A percentile compares a stretch with the other conserved stretches of the same genome.
Evolutionary conservation across 805 yeast genomes (phyloP).

Genomic region (Ogataea corticis): DNA sequence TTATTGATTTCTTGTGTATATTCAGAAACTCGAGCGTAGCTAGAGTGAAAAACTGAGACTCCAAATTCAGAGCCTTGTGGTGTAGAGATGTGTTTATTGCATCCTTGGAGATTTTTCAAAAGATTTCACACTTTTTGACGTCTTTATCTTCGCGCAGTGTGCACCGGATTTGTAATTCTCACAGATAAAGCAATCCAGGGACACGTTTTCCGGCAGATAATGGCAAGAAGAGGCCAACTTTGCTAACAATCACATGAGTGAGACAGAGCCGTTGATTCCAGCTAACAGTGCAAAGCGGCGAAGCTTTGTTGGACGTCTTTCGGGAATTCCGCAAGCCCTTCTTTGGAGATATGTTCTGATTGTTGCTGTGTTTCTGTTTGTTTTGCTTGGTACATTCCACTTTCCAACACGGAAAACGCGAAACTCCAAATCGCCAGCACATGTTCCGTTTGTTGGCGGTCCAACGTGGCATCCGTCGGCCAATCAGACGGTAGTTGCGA

Average conservation of each 20-base stretch:
- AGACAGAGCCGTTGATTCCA: constrained; percentile 1
- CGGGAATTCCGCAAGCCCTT: no score
- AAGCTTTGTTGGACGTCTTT: no score
- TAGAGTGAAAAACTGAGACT: no score
- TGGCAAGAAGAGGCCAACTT: no score
- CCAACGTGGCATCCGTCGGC: constrained; percentile 47
- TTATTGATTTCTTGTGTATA: constrained; percentile 2
- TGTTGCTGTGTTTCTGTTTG: background rate
- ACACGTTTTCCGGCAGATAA: no score
- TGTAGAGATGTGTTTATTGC: background rate
- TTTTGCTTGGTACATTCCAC: background rate
- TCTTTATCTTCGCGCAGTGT: no score
- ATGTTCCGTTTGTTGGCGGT: constrained; percentile 30
- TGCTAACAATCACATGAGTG: background rate
- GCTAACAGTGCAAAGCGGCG: background rate
- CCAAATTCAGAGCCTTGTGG: background rate
- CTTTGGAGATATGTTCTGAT: background rate
- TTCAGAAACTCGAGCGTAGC: background rate
- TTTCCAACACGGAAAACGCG: background rate
- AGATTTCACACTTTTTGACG: no score
- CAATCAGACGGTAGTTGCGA: constrained; percentile 41
- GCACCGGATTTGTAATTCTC: no score
- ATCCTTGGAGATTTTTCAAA: no score
- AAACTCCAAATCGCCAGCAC: constrained; percentile 26
- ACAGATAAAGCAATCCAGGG: no score